Evolutionary conservation across 2,329 filamentous ascomycete species (phyloP), one percentile per base, ranked within the genome.

Genomic region (Emydomyces testavorans): DNA sequence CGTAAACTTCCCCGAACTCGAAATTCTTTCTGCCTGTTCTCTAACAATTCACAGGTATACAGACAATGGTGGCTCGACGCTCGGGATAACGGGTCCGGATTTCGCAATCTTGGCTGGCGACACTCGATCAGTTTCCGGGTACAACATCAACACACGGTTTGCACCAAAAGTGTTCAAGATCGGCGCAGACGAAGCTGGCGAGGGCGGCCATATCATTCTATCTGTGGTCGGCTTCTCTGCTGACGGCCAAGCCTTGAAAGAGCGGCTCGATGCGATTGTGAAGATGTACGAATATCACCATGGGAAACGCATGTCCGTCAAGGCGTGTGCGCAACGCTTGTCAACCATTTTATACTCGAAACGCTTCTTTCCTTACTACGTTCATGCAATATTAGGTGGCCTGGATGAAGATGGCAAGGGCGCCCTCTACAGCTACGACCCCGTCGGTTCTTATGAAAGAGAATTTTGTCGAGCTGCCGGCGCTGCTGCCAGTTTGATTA

Each of bases 261-360:
- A 96, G 71, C 85, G 87, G 55, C 79, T 96, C 54, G 90, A 96
- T 65, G 82, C 86, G 54, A 80, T 94, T 62, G 92, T 93, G 75
- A 96, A 94, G 76, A 94, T 96, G 83, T 96, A 96, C 79, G 85
- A 85, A 61, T 95, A 95, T 74, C 88, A 93, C 66, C 90, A 96
- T 68, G 87, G 87, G 68, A 98, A 96, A 75, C 80, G 86, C 56
- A 98, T 98, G 83, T 83, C 79, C 54, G 84, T 96, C 62, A 83
- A 86, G 61, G 92, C 92, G 41, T 96, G 90, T 69, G 93, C 92
- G 48, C 90, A 96, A 71, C 82, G 90, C 49, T 77, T 98, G 52
- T 90, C 86, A 34, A 95, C 93, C 39, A 93, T 98, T 56, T 80
- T 98, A 49, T 98, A 98, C 74, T 77, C 82, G 68, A 96, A 96